Percentiles rank a stretch among this genome's conserved stretches.
Evolutionary conservation across 805 yeast species (phyloP).

Genomic region (Nakazawaea wyomingensis): DNA sequence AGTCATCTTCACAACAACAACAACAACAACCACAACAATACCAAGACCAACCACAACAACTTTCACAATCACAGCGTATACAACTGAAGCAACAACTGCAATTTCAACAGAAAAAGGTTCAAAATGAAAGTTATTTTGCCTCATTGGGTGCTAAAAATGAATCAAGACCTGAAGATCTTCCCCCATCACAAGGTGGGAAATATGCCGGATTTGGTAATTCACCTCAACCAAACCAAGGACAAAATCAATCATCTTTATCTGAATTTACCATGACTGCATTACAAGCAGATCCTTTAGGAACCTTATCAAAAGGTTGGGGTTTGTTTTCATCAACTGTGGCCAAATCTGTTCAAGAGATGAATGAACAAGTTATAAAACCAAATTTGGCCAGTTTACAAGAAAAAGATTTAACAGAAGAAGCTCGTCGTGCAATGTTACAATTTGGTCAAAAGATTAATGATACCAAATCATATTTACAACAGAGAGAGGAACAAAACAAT

Average conservation of each 20-base stretch:
- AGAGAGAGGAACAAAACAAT: constrained; percentile 23
- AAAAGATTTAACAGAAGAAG: constrained; percentile 74
- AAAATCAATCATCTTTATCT: constrained; percentile 37
- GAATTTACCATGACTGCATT: constrained; percentile 62
- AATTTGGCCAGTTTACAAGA: constrained; percentile 74
- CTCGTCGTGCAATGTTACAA: constrained; percentile 91
- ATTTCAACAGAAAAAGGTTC: constrained; percentile 35
- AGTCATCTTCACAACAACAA: constrained; percentile 6
- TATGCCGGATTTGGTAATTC: constrained; percentile 89
- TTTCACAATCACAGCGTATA: constrained; percentile 34
- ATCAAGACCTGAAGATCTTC: constrained; percentile 67
- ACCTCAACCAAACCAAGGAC: constrained; percentile 40
- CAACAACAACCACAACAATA: neutral
- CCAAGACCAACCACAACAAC: constrained; percentile 18
- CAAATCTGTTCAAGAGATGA: constrained; percentile 79
- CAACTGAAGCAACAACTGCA: constrained; percentile 18
- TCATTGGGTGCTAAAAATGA: constrained; percentile 70
- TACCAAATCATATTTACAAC: constrained; percentile 65
- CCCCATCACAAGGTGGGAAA: constrained; percentile 93
- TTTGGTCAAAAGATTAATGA: constrained; percentile 93
- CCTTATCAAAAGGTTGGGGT: constrained; percentile 91
- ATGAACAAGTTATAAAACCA: constrained; percentile 88
- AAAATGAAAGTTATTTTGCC: constrained; percentile 80
- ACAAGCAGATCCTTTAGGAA: constrained; percentile 85
- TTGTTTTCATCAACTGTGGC: constrained; percentile 81